Conservation (phyloP, 345 rosid species). For the Physaria fendleri region DNA sequence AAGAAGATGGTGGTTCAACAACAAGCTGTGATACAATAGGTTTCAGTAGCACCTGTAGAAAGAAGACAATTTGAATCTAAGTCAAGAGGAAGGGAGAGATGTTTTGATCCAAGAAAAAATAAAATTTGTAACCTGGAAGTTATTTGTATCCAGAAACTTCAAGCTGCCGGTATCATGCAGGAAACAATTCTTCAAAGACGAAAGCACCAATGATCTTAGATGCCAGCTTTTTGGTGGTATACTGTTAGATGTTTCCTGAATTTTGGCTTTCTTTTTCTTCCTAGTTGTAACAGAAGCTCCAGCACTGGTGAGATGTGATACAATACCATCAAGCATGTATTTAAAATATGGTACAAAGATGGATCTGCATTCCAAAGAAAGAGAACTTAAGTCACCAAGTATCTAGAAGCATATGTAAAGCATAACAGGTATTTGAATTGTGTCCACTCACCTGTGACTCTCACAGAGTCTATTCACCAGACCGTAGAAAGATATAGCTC, state of each 20-base stretch:
- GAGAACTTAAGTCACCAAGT: neutral
- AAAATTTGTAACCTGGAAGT: slow-evolving; percentile 52
- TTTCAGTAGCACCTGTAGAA: slow-evolving; percentile 64
- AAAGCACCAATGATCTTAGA: slow-evolving; percentile 63
- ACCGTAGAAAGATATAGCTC: slow-evolving; percentile 73
- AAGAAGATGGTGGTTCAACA: slow-evolving; percentile 51
- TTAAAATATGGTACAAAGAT: slow-evolving; percentile 91
- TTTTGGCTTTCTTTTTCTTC: slow-evolving; percentile 80
- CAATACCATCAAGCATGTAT: slow-evolving; percentile 58
- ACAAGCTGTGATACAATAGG: slow-evolving; percentile 74
- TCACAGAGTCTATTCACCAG: slow-evolving; percentile 73
- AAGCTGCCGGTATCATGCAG: slow-evolving; percentile 62
- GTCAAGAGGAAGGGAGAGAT: neutral
- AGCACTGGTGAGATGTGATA: slow-evolving; percentile 48
- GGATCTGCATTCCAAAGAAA: slow-evolving; percentile 50
- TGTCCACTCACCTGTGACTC: slow-evolving; percentile 60
- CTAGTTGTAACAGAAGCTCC: slow-evolving; percentile 35
- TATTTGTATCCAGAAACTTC: slow-evolving; percentile 78
- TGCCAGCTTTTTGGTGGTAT: slow-evolving; percentile 61
- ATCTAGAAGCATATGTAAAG: neutral
- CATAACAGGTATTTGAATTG: neutral
- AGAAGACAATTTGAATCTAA: neutral
- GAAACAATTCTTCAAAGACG: slow-evolving; percentile 79
- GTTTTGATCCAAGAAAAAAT: neutral
- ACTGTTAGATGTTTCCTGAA: slow-evolving; percentile 37